Base-by-base conservation (phyloP, 2,329 filamentous ascomycete species). In the Phialophora verrucosa region DNA sequence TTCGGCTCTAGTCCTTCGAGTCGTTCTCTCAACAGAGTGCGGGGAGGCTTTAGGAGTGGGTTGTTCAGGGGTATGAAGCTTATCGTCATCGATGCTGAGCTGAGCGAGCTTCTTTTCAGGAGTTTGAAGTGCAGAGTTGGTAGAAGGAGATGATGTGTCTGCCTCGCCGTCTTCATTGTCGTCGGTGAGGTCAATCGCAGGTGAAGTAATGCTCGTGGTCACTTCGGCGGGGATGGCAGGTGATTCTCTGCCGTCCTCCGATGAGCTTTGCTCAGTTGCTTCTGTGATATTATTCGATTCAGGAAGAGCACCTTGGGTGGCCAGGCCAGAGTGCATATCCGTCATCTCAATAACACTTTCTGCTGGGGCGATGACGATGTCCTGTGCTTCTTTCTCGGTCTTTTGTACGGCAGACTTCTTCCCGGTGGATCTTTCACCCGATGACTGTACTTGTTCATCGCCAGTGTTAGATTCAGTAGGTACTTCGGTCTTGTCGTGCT, bases 1-100 rank as follows among this genome's bases (percentile, higher is more conserved):
- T 62, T 74, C 68, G 62, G 73, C 73, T 64, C 70, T 56, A 7
- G 70, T 72, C 11, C 63, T 42, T 50, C 70, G 62, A 29, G 68
- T 63, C 7, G 56, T 65, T 50, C 62, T 68, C 31, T 69, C 62
- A 29, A 60, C 35, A 7, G 63, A 66, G 42, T 69, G 66, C 31
- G 64, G 64, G 6, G 57, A 64, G 17, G 70, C 69, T 67, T 72
- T 72, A 7, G 70, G 70, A 6, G 69, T 70, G 51, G 63, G 62
- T 5, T 20, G 27, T 14, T 67, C 66, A 7, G 64, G 60, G 25
- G 63, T 64, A 49, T 29, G 25, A 62, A 31, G 35, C 35, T 32
- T 55, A 31, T 55, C 47, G n/a, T 71, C 67, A 8, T 65, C 55
- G 6, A 72, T 32, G 2, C n/a, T 64, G 23, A 71, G 66, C 47